Evolutionary conservation across 2,329 filamentous ascomycete species (phyloP), one percentile per base, ranked within the genome.

Genomic region (Aureobasidium pullulans): DNA sequence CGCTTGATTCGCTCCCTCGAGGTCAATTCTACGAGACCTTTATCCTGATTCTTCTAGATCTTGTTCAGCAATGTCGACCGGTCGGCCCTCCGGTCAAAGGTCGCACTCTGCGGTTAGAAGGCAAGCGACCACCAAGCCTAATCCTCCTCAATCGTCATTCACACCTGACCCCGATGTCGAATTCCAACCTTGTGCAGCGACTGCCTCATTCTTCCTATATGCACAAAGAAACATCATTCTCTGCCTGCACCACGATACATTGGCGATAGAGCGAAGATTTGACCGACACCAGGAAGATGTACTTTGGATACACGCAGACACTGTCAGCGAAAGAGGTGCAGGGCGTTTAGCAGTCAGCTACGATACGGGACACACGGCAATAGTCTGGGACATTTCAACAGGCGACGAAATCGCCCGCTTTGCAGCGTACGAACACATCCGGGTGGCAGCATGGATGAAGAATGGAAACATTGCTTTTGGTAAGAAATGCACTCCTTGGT

Each of bases 401-500:
- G 94, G 94, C 50, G 86, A 91, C 61, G 91, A 96, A 73, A 82
- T 96, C 61, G 86, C 93, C 40, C 84, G 92, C n/a, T 97, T 97
- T 76, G 86, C 87, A 28, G 94, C 92, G 0, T 96, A 96, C 69
- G 90, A 96, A 69, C 84, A 89, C 65, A 81, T 97, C 63, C 86
- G 86, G 23, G 87, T 90, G 32, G 93, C 92, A 39, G 81, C 89
- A 11, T 99, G 94, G 90, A 96, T 99, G 92, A 84, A 87, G 46
- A 96, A 96, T 75, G 94, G 94, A 58, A 96, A 96, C 75, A 87
- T 99, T 65, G 93, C 90, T 39, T 97, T 97, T 78, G 94, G 93
- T 96, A 80, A 73, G 85, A 57, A n/a, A 9, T 23, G 4, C 1
- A 9, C 13, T 8, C 23, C 10, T 29, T 8, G n/a, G 5, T 15